These are phyloP conservation scores for Tulasnella sp. DNA, from an alignment of 768 basidiomycete genomes.

Conservation along the genomic window DNA sequence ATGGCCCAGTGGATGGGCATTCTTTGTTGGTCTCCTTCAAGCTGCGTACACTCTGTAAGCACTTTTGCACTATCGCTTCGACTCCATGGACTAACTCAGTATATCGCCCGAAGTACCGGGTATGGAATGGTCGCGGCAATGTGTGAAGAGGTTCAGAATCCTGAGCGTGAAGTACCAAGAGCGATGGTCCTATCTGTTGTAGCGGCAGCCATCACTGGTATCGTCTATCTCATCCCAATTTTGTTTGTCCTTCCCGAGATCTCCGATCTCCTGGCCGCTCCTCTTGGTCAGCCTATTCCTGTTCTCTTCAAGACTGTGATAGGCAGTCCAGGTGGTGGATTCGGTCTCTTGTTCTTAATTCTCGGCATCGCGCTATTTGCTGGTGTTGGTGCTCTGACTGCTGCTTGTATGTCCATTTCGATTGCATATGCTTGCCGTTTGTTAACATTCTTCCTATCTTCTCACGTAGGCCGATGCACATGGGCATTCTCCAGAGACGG, in stretches of 20 bases:
- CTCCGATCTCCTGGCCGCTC: conserved; percentile 39
- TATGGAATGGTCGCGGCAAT: conserved; percentile 57
- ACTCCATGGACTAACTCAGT: no score
- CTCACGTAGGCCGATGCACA: conserved; percentile 33
- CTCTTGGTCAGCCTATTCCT: conserved; percentile 50
- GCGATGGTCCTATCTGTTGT: conserved; percentile 38
- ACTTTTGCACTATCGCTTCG: no score
- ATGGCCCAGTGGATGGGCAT: conserved; percentile 55
- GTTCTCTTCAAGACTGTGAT: conserved; percentile 50
- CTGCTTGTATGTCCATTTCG: conserved; percentile 32
- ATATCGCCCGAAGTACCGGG: no score
- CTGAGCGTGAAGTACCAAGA: conserved; percentile 39
- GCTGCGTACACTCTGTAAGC: conserved; percentile 44
- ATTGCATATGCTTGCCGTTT: neutral
- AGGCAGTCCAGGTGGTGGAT: conserved; percentile 47
- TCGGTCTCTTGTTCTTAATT: conserved; percentile 41
- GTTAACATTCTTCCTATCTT: neutral
- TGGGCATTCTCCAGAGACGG: conserved; percentile 61
- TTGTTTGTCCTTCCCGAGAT: conserved; percentile 53
- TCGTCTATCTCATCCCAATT: conserved; percentile 48
- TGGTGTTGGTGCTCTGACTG: conserved; percentile 51
- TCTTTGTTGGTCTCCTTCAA: conserved; percentile 44
- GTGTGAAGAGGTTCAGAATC: conserved; percentile 55
- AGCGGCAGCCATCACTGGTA: conserved; percentile 24
- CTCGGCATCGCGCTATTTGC: conserved; percentile 48